Evolutionary conservation across 2,329 filamentous ascomycete species (phyloP).

Genomic region (Neonectria punicea): DNA sequence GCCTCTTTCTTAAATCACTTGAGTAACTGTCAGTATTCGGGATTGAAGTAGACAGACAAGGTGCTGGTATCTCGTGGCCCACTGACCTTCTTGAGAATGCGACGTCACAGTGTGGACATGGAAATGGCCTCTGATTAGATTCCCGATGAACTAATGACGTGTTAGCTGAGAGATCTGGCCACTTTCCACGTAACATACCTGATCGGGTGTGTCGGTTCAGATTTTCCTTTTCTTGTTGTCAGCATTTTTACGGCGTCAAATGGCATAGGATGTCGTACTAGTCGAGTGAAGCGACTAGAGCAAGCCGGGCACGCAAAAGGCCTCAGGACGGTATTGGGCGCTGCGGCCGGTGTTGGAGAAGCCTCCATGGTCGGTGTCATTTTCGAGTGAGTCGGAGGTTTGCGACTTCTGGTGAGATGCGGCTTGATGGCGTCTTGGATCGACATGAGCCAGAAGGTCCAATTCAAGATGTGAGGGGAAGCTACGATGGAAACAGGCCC

Average conservation of each 20-base stretch:
- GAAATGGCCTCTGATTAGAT: slow-evolving; percentile 23
- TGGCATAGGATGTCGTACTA: slow-evolving; percentile 10
- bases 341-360: slow-evolving; percentile 5
- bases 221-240: slow-evolving; percentile 17
- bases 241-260: not conserved
- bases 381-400: not conserved
- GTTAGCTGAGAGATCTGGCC: not conserved
- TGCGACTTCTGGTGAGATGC: too few relatives aligned
- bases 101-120: slow-evolving; percentile 25
- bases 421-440: not conserved
- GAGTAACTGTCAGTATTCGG: not conserved
- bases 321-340: slow-evolving; percentile 15
- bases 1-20: slow-evolving; percentile 23
- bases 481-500: slow-evolving; percentile 2
- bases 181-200: not conserved
- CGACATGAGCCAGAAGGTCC: not conserved
- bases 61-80: rapidly evolving
- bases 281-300: slow-evolving; percentile 24
- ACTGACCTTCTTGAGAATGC: slow-evolving; percentile 27
- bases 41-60: not conserved
- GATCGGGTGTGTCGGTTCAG: slow-evolving; percentile 27
- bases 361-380: slow-evolving; percentile 12
- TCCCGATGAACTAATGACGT: slow-evolving; percentile 16
- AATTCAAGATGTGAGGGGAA: slow-evolving; percentile 15
- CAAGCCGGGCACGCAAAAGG: slow-evolving; percentile 27